These are phyloP conservation scores for Geosmithia morbida DNA, from an alignment of 2,329 filamentous ascomycete species.

Conservation along the genomic window DNA sequence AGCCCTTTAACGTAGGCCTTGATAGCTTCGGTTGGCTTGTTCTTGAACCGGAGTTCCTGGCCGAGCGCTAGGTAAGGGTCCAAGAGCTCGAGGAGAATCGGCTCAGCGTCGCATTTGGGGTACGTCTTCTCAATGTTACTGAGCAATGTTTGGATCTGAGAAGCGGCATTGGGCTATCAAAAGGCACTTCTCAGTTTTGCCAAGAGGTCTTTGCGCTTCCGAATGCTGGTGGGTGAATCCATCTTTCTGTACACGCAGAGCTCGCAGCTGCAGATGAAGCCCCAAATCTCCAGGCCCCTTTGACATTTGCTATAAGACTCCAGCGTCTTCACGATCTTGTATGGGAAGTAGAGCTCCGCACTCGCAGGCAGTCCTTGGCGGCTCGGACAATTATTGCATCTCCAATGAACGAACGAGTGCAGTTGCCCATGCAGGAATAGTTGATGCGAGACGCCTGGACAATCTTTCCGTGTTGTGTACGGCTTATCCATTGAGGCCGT, in stretches of 20 bases:
- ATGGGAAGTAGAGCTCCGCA: slow-evolving; percentile 30
- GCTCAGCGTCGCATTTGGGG: neutral
- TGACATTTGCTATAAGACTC: slow-evolving; percentile 14
- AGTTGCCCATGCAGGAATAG: slow-evolving; percentile 34
- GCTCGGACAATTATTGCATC: slow-evolving; percentile 38
- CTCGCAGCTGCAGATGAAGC: slow-evolving; percentile 24
- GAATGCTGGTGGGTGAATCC: neutral
- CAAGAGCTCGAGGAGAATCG: neutral
- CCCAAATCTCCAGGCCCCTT: slow-evolving; percentile 18
- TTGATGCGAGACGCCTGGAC: slow-evolving; percentile 32
- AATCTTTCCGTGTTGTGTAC: slow-evolving; percentile 6
- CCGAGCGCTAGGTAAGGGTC: neutral
- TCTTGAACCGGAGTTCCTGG: neutral
- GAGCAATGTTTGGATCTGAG: neutral
- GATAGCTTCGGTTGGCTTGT: neutral
- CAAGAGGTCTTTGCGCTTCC: neutral
- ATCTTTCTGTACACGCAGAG: slow-evolving; percentile 16
- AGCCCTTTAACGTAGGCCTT: neutral
- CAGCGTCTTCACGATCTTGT: slow-evolving; percentile 11
- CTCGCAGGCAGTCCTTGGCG: slow-evolving; percentile 21
- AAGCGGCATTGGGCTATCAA: neutral
- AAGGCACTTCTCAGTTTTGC: neutral
- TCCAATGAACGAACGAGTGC: slow-evolving; percentile 32
- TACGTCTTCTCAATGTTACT: neutral
- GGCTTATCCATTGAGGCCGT: slow-evolving; percentile 9